These are phyloP conservation scores for Astrocystis sublimbata DNA, from an alignment of 495 filamentous ascomycete genomes.

Conservation along the genomic window DNA sequence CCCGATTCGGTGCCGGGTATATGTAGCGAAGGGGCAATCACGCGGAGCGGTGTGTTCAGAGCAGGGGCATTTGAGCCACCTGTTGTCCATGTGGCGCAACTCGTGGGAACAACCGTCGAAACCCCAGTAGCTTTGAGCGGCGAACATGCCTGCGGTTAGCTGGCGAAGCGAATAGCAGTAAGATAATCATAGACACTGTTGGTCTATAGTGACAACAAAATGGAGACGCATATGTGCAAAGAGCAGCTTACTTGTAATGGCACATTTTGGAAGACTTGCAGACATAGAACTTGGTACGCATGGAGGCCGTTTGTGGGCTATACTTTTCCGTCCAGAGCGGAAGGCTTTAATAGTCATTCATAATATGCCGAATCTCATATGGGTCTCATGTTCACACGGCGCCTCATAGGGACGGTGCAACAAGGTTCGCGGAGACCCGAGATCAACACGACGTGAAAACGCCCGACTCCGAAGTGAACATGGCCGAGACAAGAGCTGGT, in stretches of 20 bases:
- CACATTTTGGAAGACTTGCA: conserved; percentile 1
- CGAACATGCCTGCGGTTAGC: background rate
- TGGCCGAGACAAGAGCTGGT: background rate
- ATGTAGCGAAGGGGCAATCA: conserved; percentile 1
- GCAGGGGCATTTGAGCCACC: background rate
- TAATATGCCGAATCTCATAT: background rate
- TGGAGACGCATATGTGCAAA: background rate
- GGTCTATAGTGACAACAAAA: background rate
- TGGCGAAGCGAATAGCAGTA: background rate
- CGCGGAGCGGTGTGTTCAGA: background rate
- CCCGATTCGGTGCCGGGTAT: conserved; percentile 2
- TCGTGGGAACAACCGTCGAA: conserved; percentile 6
- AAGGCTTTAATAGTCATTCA: background rate
- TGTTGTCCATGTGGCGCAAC: background rate
- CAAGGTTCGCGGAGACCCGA: background rate
- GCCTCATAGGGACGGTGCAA: background rate
- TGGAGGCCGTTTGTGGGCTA: background rate
- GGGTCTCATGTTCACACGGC: background rate
- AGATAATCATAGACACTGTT: background rate
- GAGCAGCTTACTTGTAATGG: conserved; percentile 1
- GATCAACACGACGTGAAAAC: conserved; percentile 1
- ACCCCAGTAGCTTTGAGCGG: conserved; percentile 5
- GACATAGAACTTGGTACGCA: background rate
- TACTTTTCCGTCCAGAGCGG: background rate
- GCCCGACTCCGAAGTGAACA: background rate